phyloP scores from a whole-genome alignment of 2,329 filamentous ascomycete species.

The Chalaropsis thielavioides region DNA sequence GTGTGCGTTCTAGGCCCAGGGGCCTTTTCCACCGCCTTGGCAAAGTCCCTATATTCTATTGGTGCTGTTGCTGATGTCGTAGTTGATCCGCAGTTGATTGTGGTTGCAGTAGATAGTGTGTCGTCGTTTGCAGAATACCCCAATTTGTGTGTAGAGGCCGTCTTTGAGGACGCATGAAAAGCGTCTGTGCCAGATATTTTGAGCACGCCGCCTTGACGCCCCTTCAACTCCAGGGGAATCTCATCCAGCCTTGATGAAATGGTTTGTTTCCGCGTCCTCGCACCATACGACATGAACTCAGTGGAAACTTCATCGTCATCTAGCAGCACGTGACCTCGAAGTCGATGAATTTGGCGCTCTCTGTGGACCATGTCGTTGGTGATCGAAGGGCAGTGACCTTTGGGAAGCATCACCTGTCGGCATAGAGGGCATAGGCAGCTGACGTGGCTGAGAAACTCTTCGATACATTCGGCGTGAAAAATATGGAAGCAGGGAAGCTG shows the following conservation, averaged over 20 bases:
- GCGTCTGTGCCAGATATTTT: not conserved
- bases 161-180: no score
- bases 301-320: conserved; percentile 24
- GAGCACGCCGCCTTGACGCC: not conserved
- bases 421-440: conserved; percentile 86
- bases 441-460: conserved; percentile 61
- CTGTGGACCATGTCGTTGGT: conserved; percentile 79
- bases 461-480: conserved; percentile 84
- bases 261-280: not conserved
- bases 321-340: conserved; percentile 39
- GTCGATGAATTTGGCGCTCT: conserved; percentile 52
- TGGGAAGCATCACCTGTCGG: conserved; percentile 67
- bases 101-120: conserved; percentile 37
- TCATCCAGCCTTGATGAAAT: not conserved
- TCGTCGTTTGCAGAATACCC: not conserved
- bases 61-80: not conserved
- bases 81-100: conserved; percentile 24
- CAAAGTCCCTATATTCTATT: not conserved
- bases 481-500: conserved; percentile 85
- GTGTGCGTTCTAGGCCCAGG: not conserved
- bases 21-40: not conserved
- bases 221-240: not conserved
- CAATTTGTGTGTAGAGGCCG: not conserved
- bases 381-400: conserved; percentile 50
- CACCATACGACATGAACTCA: not conserved